Conservation (phyloP, 2,329 filamentous ascomycete genomes). For the Epichloe sp. region DNA sequence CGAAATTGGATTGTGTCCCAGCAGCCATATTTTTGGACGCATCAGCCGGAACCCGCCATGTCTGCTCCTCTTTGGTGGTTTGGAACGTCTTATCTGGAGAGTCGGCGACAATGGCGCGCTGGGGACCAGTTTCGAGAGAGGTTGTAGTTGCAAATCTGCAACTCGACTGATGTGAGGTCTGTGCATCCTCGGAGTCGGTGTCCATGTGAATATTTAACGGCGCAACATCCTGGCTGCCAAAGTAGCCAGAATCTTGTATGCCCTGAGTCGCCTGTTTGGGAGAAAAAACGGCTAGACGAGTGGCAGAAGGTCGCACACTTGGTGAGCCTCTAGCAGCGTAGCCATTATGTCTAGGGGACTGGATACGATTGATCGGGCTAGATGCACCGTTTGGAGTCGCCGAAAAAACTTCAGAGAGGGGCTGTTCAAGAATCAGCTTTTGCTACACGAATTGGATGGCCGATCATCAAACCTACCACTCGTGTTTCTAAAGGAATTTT, state of each 20-base stretch:
- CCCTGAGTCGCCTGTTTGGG: slow-evolving; percentile 15
- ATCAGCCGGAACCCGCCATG: slow-evolving; percentile 11
- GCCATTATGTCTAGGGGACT: slow-evolving; percentile 45
- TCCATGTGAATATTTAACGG: slow-evolving; percentile 13
- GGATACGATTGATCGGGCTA: slow-evolving; percentile 34
- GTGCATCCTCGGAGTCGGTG: slow-evolving; percentile 10
- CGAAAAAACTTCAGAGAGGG: slow-evolving; percentile 43
- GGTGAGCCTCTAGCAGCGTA: slow-evolving; percentile 29
- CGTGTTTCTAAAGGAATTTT: slow-evolving; percentile 42
- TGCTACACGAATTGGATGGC: neutral
- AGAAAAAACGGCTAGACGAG: slow-evolving; percentile 17
- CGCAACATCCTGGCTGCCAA: slow-evolving; percentile 45
- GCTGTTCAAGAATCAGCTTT: slow-evolving; percentile 28
- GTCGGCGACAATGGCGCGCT: slow-evolving; percentile 15
- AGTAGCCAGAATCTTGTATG: slow-evolving; percentile 53
- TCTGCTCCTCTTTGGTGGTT: slow-evolving; percentile 32
- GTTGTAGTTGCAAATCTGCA: slow-evolving; percentile 8
- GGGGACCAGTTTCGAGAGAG: slow-evolving; percentile 11
- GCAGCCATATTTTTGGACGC: neutral
- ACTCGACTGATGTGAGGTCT: slow-evolving; percentile 10
- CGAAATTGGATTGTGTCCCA: neutral
- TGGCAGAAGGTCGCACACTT: slow-evolving; percentile 20
- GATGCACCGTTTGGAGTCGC: slow-evolving; percentile 42
- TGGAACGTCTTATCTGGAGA: slow-evolving; percentile 27
- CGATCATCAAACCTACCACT: slow-evolving; percentile 39